Evolutionary conservation across 495 filamentous ascomycete genomes (phyloP).

Genomic region (Penicillium turbatum): DNA sequence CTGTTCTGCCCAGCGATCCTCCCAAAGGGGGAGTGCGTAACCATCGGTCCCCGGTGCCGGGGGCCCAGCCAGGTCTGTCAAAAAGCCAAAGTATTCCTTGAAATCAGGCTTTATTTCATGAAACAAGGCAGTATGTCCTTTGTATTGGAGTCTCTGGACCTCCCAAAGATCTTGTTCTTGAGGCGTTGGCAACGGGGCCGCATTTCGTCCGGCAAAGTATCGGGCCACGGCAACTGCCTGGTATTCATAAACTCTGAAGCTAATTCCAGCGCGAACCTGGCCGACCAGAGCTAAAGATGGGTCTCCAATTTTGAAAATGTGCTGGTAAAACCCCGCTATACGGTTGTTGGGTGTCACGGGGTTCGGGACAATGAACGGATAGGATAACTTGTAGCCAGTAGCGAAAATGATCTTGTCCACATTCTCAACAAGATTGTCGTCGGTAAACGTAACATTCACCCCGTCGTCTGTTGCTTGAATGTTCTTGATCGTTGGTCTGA

Average conservation of each 20-base stretch:
- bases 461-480: neutral
- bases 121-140: conserved; percentile 41
- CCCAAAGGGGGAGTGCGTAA: conserved; percentile 34
- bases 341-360: conserved; percentile 26
- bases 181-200: conserved; percentile 25
- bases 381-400: conserved; percentile 46
- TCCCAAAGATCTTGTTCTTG: conserved; percentile 47
- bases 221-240: conserved; percentile 50
- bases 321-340: conserved; percentile 28
- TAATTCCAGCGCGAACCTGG: conserved; percentile 46
- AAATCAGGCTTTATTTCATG: conserved; percentile 47
- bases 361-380: conserved; percentile 35
- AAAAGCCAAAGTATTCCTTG: conserved; percentile 45
- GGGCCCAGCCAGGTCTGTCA: conserved; percentile 39
- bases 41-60: conserved; percentile 32
- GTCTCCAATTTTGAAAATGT: conserved; percentile 29
- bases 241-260: conserved; percentile 51
- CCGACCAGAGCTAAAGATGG: conserved; percentile 28
- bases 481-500: conserved; percentile 16
- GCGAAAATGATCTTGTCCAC: conserved; percentile 51
- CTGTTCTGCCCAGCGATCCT: conserved; percentile 34
- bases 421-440: conserved; percentile 30
- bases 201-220: conserved; percentile 40
- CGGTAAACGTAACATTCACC: conserved; percentile 28
- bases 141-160: conserved; percentile 33